Evolutionary conservation across 202 grass and related monocot genomes (phyloP).

Genomic region (Zoysia matrella): DNA sequence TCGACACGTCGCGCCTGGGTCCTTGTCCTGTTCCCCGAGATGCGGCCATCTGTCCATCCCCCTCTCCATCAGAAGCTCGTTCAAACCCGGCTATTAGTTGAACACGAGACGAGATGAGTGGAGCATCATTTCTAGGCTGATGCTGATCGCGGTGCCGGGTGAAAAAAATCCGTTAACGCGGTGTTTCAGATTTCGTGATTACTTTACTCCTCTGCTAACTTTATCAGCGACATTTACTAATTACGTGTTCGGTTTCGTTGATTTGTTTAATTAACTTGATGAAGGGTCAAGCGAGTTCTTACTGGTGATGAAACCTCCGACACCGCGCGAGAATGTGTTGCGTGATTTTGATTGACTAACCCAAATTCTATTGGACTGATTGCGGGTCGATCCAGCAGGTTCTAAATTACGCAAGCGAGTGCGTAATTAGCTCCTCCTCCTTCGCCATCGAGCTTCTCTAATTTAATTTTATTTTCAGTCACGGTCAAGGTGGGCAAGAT

Average conservation of each 20-base stretch:
- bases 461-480: neutral
- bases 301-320: slow-evolving; percentile 31
- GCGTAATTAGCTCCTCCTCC: neutral
- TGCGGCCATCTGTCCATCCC: no score
- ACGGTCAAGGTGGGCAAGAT: neutral
- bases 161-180: slow-evolving; percentile 11
- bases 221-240: slow-evolving; percentile 4
- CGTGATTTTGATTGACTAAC: slow-evolving; percentile 27
- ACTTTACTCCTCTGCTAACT: neutral
- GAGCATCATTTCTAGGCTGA: neutral
- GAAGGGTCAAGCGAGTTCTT: slow-evolving; percentile 12
- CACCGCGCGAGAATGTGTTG: slow-evolving; percentile 34
- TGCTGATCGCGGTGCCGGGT: neutral
- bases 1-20: no score
- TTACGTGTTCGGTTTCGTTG: no score
- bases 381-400: neutral
- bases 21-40: no score
- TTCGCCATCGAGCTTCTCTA: neutral
- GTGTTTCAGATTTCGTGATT: neutral
- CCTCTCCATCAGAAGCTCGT: neutral
- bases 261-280: neutral
- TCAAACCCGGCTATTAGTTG: slow-evolving; percentile 2
- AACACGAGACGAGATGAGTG: neutral
- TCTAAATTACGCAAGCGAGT: neutral
- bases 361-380: neutral